These are phyloP conservation scores for Conticribra weissflogii DNA, from an alignment of 108 stramenopile genomes.

Conservation along the genomic window DNA sequence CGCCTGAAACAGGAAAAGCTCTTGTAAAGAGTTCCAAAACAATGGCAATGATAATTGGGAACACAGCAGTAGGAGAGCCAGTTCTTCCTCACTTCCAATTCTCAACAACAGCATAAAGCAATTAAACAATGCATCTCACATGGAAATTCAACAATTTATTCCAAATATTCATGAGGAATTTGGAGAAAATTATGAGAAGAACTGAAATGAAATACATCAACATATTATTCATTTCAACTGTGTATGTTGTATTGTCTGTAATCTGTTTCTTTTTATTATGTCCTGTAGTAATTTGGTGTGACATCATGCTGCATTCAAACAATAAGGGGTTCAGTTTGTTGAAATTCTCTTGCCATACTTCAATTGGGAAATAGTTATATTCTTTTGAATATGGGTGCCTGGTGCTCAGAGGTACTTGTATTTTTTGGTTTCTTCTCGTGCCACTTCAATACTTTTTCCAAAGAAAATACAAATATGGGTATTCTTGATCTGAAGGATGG, in stretches of 20 bases:
- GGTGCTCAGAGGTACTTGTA: background rate
- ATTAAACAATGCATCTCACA: too few species aligned
- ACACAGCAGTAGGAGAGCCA: too few species aligned
- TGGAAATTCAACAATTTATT: too few species aligned
- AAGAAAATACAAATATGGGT: background rate
- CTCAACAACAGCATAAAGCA: too few species aligned
- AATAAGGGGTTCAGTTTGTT: background rate
- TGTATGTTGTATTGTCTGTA: background rate
- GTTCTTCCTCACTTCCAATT: too few species aligned
- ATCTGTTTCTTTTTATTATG: background rate
- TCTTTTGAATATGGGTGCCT: background rate
- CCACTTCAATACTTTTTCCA: background rate
- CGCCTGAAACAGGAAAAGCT: too few species aligned
- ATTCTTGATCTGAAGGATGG: background rate
- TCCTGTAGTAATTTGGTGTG: background rate
- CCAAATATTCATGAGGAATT: too few species aligned
- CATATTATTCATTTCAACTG: background rate
- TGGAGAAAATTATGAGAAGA: too few species aligned
- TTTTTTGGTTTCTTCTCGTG: conserved; percentile 3
- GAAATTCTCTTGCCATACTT: conserved; percentile 5
- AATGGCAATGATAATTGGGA: too few species aligned
- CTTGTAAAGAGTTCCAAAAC: too few species aligned
- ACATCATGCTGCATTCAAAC: background rate
- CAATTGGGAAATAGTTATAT: conserved; percentile 3
- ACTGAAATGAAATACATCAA: too few species aligned